Evolutionary conservation across 2,329 filamentous ascomycete genomes (phyloP), one percentile per base, ranked within the genome.

Genomic region (Fonsecaea erecta): DNA sequence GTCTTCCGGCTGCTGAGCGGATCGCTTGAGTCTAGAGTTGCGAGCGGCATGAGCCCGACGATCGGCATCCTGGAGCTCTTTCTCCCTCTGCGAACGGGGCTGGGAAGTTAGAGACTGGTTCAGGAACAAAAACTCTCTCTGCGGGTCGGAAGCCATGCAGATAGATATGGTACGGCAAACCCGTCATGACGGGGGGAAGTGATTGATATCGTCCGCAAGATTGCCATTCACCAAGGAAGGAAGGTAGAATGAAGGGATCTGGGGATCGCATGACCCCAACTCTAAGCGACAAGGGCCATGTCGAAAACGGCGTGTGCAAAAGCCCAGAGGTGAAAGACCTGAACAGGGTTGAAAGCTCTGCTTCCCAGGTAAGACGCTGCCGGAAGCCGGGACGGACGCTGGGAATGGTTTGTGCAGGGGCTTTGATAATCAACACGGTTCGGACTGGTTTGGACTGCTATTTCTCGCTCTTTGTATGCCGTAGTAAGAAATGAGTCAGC

Each of bases 1-100:
- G 18, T 48, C 43, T 24, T 24, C 43, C 8, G 37, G n/a, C 54
- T 34, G 21, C 12, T 21, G 34, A 16, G 26, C 16, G 34, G 30
- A 2, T 21, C 57, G 43, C 57, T 52, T 51, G 5, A 46, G 18
- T 62, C 32, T 32, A 43, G 52, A 48, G 21, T 62, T 35, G 24
- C 60, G 52, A 14, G 52, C 60, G 12, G 60, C 52, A 21, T 62
- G 60, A 24, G 52, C 52, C 52, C 53, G 40, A 35, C 60, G 52
- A n/a, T 56, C 52, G 30, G 60, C 60, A n/a, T 57, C 60, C 32
- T 62, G 60, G 30, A 62, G 52, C 35, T 62, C 60, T 28, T 37
- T 62, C 52, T 62, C 60, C 35, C 60, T 35, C 60, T 62, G 60
- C 12, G 60, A 57, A n/a, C 28, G 60, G 40, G 60, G 37, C 12